Percentiles rank a stretch among this genome's conserved stretches.
These are phyloP conservation scores for Angomonas ambiguus DNA, from an alignment of 208 protist genomes.

Conservation along the genomic window DNA sequence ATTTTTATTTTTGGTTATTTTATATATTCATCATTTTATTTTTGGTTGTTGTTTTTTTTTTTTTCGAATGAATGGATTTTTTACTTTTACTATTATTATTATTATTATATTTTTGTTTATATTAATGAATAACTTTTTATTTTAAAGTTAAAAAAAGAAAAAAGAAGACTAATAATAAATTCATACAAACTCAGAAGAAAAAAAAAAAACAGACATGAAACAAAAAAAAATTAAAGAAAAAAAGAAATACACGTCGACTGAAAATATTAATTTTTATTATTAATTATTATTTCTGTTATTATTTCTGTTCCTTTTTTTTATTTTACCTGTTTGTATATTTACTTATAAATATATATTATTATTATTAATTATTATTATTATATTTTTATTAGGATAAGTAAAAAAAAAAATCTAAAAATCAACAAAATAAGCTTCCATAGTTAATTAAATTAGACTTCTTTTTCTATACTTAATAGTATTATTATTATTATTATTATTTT, in stretches of 20 bases:
- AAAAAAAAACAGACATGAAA: not conserved
- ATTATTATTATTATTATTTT: slow-evolving; percentile 6
- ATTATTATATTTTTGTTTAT: slow-evolving; percentile 2
- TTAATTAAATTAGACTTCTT: no score
- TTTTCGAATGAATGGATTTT: slow-evolving; percentile 1
- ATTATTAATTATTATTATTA: no score
- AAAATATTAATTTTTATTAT: no score
- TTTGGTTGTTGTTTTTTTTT: slow-evolving; percentile 2
- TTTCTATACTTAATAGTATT: no score
- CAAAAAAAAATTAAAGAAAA: slow-evolving; percentile 8
- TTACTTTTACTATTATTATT: slow-evolving; percentile 5
- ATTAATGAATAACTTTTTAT: slow-evolving; percentile 4
- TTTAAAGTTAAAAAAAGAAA: slow-evolving; percentile 3
- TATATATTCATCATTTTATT: slow-evolving; percentile 8
- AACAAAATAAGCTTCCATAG: no score
- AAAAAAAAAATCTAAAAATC: not conserved
- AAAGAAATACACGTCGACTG: no score
- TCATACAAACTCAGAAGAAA: slow-evolving; percentile 8
- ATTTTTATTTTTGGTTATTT: slow-evolving; percentile 1
- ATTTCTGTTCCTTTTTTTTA: not conserved
- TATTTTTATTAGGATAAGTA: no score
- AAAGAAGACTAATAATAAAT: not conserved
- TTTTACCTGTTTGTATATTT: not conserved
- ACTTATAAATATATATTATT: no score
- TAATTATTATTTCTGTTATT: not conserved